Evolutionary conservation across 208 protist genomes (phyloP).

Genomic region (Wallacemonas rigidus): DNA sequence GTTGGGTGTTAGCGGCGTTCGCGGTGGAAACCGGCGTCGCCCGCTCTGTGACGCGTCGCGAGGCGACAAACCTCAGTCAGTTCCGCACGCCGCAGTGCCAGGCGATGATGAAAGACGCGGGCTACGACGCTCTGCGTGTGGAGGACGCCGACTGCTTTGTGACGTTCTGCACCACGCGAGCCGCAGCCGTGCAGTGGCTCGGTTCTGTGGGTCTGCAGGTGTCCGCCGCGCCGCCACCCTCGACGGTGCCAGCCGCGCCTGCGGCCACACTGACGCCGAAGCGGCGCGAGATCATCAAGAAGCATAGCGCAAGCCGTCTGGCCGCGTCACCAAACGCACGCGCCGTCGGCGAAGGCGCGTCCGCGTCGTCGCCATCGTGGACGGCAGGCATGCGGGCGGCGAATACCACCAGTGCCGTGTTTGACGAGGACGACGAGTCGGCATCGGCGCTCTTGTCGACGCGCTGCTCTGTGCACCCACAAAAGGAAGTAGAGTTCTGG

Average conservation of each 20-base stretch:
- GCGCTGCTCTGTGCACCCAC: slow-evolving; percentile 48
- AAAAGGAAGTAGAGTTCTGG: slow-evolving; percentile 81
- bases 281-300: no score
- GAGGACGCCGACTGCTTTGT: slow-evolving; percentile 7
- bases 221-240: not conserved
- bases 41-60: slow-evolving; percentile 45
- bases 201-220: slow-evolving; percentile 44
- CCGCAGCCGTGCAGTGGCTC: slow-evolving; percentile 15
- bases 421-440: not conserved
- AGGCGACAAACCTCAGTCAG: slow-evolving; percentile 49
- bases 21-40: slow-evolving; percentile 47
- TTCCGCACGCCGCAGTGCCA: slow-evolving; percentile 66
- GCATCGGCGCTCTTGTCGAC: slow-evolving; percentile 9
- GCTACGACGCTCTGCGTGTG: slow-evolving; percentile 62
- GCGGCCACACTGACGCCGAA: not conserved
- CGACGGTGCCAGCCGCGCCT: not conserved
- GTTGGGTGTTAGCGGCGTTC: slow-evolving; percentile 66
- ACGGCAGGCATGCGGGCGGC: not conserved
- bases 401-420: not conserved
- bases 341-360: no score
- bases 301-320: no score
- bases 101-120: slow-evolving; percentile 61
- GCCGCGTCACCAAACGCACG: no score
- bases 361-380: not conserved
- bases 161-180: not conserved